Evolutionary conservation across 192 early-diverging fungal genomes (phyloP), one percentile per base, ranked within the genome.

Genomic region (Backusella tuberculispora): DNA sequence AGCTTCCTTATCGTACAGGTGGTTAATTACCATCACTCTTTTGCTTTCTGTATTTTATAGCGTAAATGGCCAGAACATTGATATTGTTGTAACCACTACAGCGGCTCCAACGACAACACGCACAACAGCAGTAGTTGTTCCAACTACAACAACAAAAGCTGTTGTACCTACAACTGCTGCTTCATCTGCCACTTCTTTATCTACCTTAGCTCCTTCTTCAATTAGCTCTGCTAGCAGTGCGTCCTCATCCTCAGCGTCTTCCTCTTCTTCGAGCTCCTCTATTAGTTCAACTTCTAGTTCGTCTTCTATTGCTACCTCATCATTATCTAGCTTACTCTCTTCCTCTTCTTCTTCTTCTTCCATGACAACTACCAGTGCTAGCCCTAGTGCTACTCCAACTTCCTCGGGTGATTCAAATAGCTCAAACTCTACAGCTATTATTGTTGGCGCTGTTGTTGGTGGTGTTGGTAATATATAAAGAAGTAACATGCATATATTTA

Each of bases 381-480:
- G 15, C 13, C 9, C 37, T 43, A 67, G 66, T 44, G 42, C 66
- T 0, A 21, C 41, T 21, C 38, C 66, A 24, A 44, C 38, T 3
- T 43, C 66, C 15, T 14, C 66, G 2, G 19, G 42, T 41, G 8
- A n/a, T 2, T 21, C 17, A 19, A 34, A 50, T n/a, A 21, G 38
- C 5, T 46, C 46, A 42, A 65, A 60, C 10, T 69, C 41, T 21
- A 73, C 77, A 47, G 72, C 42, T 46, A 70, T 72, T 37, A 71
- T 69, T 44, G 77, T 72, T 48, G 72, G 63, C 13, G 21, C 19
- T 13, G 73, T 74, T 63, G 77, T 78, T 48, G 77, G 77, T 37
- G 77, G 77, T 41, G 53, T 78, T 69, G 77, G 77, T 78, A 78
- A 74, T 67, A 45, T 24, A 29, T 34, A 47, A 69, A 14, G 44